Evolutionary conservation across 257 asterid species (phyloP).

Genomic region (Ocimum tenuiflorum): DNA sequence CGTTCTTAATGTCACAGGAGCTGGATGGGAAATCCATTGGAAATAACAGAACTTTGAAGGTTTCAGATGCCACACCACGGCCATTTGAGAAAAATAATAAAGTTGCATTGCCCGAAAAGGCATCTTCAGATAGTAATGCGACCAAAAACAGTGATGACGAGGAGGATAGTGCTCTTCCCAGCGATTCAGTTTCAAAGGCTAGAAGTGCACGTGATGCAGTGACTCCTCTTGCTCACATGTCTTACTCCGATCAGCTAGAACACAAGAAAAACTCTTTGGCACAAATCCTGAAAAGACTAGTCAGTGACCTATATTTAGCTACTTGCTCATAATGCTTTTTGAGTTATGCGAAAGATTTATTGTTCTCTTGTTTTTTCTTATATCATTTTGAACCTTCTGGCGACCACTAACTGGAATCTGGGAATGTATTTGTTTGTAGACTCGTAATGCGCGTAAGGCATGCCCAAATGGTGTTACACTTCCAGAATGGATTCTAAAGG

Average conservation of each 20-base stretch:
- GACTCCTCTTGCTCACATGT: slow-evolving; percentile 92
- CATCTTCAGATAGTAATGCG: slow-evolving; percentile 17
- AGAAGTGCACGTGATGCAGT: slow-evolving; percentile 76
- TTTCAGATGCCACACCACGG: slow-evolving; percentile 63
- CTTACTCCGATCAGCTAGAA: slow-evolving; percentile 83
- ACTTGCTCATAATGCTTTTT: background rate
- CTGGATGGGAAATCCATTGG: slow-evolving; percentile 66
- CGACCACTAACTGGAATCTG: slow-evolving; percentile 13
- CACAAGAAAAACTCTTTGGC: slow-evolving; percentile 62
- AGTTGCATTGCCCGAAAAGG: slow-evolving; percentile 25
- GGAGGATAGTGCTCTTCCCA: slow-evolving; percentile 28
- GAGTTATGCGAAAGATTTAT: background rate
- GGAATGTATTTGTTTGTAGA: slow-evolving; percentile 39
- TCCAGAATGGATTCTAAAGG: slow-evolving; percentile 82
- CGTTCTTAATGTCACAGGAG: slow-evolving; percentile 45
- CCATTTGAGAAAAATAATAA: slow-evolving; percentile 57
- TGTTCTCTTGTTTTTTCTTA: background rate
- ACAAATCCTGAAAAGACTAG: slow-evolving; percentile 73
- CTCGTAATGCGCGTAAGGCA: slow-evolving; percentile 91
- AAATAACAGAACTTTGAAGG: slow-evolving; percentile 66
- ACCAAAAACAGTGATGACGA: slow-evolving; percentile 33
- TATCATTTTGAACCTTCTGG: slow-evolving; percentile 1
- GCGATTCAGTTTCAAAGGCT: slow-evolving; percentile 37
- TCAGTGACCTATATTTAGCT: slow-evolving; percentile 22
- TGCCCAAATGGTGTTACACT: slow-evolving; percentile 70